phyloP scores from a whole-genome alignment of 148 eudicot species.

The Rhododendron vialii region DNA sequence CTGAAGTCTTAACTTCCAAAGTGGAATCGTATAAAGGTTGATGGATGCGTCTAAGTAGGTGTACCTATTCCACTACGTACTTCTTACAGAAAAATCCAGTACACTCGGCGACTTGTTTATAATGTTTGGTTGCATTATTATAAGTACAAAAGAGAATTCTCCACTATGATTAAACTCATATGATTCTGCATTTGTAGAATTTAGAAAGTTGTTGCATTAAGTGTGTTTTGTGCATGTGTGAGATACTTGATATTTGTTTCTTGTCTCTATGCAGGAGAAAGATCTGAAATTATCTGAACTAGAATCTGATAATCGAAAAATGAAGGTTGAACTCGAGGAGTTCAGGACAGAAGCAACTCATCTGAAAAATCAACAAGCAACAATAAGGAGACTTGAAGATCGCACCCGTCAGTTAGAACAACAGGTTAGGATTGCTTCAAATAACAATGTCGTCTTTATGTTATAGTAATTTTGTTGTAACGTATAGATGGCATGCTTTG shows the following conservation, averaged over 20 bases:
- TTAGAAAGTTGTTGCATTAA: neutral
- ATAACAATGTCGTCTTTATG: neutral
- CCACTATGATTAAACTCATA: neutral
- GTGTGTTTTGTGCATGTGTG: neutral
- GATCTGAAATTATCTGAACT: conserved; percentile 70
- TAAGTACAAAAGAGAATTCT: neutral
- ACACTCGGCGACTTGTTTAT: neutral
- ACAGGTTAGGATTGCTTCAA: conserved; percentile 50
- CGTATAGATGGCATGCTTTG: neutral
- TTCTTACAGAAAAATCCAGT: neutral
- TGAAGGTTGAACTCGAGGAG: conserved; percentile 98
- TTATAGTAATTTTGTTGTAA: neutral
- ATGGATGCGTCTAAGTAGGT: neutral
- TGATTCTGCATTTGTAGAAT: neutral
- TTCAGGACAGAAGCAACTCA: conserved; percentile 91
- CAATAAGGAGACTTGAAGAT: conserved; percentile 97
- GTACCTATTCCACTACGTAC: neutral
- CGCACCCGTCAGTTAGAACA: conserved; percentile 92
- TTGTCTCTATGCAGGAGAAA: conserved; percentile 58
- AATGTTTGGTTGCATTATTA: neutral
- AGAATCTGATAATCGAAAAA: conserved; percentile 89
- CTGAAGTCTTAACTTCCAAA: neutral
- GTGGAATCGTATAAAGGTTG: neutral
- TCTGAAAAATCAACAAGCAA: conserved; percentile 97
- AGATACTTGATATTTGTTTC: neutral